A percentile compares a stretch with the other conserved stretches of the same genome.
These are phyloP conservation scores for Hevea brasiliensis DNA, from an alignment of 345 rosid species.

Conservation along the genomic window DNA sequence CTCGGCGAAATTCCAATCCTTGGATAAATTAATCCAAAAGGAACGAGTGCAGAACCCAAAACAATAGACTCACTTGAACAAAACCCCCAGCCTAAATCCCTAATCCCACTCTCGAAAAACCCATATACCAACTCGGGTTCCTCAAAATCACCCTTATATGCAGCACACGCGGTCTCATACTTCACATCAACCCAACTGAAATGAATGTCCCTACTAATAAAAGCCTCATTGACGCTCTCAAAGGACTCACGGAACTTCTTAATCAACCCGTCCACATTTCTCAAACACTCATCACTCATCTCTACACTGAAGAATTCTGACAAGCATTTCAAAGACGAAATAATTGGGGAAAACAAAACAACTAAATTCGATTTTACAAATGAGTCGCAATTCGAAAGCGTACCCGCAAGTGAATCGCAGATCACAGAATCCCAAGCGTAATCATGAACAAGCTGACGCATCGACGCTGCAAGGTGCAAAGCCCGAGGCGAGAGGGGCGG, in stretches of 20 bases:
- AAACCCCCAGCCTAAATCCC: constrained; percentile 82
- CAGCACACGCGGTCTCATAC: constrained; percentile 30
- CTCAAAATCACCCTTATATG: constrained; percentile 8
- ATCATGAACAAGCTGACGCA: constrained; percentile 78
- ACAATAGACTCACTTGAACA: constrained; percentile 68
- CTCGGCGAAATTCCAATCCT: constrained; percentile 45
- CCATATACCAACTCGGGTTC: constrained; percentile 29
- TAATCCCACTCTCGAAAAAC: constrained; percentile 50
- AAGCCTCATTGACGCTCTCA: constrained; percentile 54
- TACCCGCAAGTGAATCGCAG: constrained; percentile 41
- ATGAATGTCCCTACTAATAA: constrained; percentile 66
- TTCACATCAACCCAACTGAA: constrained; percentile 76
- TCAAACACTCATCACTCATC: constrained; percentile 32
- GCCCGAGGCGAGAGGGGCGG: constrained; percentile 33
- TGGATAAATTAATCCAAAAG: constrained; percentile 86
- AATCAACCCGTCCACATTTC: constrained; percentile 36
- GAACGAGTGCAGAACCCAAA: constrained; percentile 60
- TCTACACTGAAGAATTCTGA: constrained; percentile 54
- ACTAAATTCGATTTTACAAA: constrained; percentile 70
- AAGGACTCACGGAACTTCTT: constrained; percentile 46
- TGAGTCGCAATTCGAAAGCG: constrained; percentile 27
- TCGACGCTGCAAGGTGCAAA: constrained; percentile 47
- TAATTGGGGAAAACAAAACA: constrained; percentile 62
- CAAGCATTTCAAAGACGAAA: constrained; percentile 33
- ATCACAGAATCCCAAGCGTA: constrained; percentile 71